A percentile compares a stretch with the other conserved stretches of the same genome.
phyloP scores from a whole-genome alignment of 176 grass and related monocot genomes.

The Raddia guianensis region DNA sequence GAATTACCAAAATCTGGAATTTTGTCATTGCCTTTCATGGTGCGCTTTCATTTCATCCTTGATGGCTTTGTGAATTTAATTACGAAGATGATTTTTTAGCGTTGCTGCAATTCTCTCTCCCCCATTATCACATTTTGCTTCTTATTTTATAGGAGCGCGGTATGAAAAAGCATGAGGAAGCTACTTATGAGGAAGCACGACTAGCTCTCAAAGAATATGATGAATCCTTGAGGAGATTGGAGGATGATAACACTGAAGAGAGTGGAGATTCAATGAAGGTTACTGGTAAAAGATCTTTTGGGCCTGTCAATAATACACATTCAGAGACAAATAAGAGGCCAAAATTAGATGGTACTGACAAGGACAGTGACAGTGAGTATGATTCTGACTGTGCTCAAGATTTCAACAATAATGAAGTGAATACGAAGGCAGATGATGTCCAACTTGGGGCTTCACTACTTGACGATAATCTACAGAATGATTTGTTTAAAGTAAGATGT shows the following conservation, averaged over 20 bases:
- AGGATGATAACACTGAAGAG: constrained; percentile 54
- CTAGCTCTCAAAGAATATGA: constrained; percentile 81
- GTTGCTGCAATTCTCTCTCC: neutral
- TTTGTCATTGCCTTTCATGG: constrained; percentile 96
- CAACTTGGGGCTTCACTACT: constrained; percentile 60
- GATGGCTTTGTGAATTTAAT: constrained; percentile 16
- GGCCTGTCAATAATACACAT: constrained; percentile 52
- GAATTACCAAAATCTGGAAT: constrained; percentile 68
- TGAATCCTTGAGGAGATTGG: constrained; percentile 74
- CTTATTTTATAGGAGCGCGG: constrained; percentile 71
- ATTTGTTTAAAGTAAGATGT: constrained; percentile 60
- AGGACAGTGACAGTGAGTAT: constrained; percentile 67
- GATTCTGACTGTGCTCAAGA: constrained; percentile 50
- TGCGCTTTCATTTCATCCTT: constrained; percentile 36
- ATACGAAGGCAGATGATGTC: constrained; percentile 47
- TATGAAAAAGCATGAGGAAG: constrained; percentile 79
- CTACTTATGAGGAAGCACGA: constrained; percentile 69
- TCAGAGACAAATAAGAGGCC: constrained; percentile 54
- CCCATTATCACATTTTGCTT: constrained; percentile 6
- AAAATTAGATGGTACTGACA: constrained; percentile 48
- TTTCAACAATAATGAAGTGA: constrained; percentile 45
- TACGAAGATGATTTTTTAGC: constrained; percentile 16
- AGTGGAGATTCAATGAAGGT: constrained; percentile 57
- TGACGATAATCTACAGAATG: constrained; percentile 56
- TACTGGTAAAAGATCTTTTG: constrained; percentile 76